Base-by-base conservation (phyloP, 441 rosid species). In the Populus trichocarpa region DNA sequence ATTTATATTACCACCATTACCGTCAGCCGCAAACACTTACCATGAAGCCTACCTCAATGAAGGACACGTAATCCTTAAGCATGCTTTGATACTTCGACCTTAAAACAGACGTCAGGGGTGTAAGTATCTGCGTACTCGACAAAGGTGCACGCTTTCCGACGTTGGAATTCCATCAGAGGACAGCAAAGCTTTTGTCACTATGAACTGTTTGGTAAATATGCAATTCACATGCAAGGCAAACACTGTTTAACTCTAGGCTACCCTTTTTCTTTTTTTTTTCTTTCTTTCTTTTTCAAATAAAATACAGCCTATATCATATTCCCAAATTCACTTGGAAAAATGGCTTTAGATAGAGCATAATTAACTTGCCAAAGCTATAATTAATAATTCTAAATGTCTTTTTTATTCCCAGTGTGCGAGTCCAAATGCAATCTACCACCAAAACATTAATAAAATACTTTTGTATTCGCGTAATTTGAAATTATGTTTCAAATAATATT, bases 131-230 rank as follows among this genome's bases (percentile, higher is more conserved):
- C 10, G 68, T 20, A 16, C 10, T 16, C 32, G 66, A 72, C 75
- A 53, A 72, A 53, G 75, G 66, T 30, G 75, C 75, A 72, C 75
- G 67, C 25, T 72, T 72, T 35, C 25, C 66, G 3, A 72, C 25
- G 64, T 30, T 50, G 67, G 30, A 64, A 8, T 64, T 23, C 26
- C 67, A 64, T 64, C 26, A 23, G 67, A 64, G 67, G 1, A 23
- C 67, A 26, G 66, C 36, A 72, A 53, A 2, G n/a, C 28, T 20
- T 70, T 30, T 64, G 67, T 64, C 13, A 16, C 57, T 16, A 1
- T 5, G 57, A 0, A 50, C 57, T 50, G 57, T 50, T 50, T 50
- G 57, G 57, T 50, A 50, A 50, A 50, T 50, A 50, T 14, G 57
- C 57, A 50, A 50, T 50, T 50, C 57, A 50, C 20, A 50, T 50